Percentiles rank a stretch among this genome's conserved stretches.
These are phyloP conservation scores for rapeseed (Brassica napus) DNA, from an alignment of 345 rosid species.

Conservation along the genomic window Da-Ae NC_063448.1:51423001-51423500, in stretches of 20 bases:
- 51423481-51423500: background rate
- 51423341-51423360: conserved; percentile 25
- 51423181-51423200: conserved; percentile 41
- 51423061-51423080: conserved; percentile 52
- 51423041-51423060: conserved; percentile 63
- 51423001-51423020: conserved; percentile 74
- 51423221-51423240: conserved; percentile 8
- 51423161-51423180: conserved; percentile 57
- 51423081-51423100: conserved; percentile 75
- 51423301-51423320: conserved; percentile 32
- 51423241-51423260: conserved; percentile 32
- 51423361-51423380: conserved; percentile 14
- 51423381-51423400: conserved; percentile 3
- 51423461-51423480: background rate
- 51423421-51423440: background rate
- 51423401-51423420: conserved; percentile 16
- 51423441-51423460: background rate
- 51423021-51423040: conserved; percentile 82
- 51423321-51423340: background rate
- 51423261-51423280: conserved; percentile 38
- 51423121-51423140: conserved; percentile 58
- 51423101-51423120: conserved; percentile 81
- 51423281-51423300: conserved; percentile 36
- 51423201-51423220: conserved; percentile 22
- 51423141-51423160: conserved; percentile 63